Evolutionary conservation across 257 asterid genomes (phyloP).

Genomic region (Gentiana straminea): DNA sequence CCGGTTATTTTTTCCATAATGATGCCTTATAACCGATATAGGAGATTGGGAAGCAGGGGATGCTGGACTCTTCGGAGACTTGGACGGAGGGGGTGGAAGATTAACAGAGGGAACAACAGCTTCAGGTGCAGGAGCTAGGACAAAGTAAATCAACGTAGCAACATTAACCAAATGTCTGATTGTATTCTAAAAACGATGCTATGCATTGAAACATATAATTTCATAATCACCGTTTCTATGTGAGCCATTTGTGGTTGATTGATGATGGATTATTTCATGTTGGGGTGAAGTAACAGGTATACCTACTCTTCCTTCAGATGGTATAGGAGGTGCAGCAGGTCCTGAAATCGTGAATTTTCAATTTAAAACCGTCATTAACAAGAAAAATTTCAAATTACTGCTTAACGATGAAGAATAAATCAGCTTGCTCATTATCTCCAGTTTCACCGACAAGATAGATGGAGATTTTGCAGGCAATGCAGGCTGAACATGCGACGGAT

Average conservation of each 20-base stretch:
- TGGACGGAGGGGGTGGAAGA: conserved; percentile 43
- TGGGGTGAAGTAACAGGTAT: conserved; percentile 44
- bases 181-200: conserved; percentile 5
- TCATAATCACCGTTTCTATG: conserved; percentile 48
- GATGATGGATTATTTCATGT: conserved; percentile 17
- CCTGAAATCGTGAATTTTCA: conserved; percentile 27
- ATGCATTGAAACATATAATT: not conserved
- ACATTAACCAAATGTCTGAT: not conserved
- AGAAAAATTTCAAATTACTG: not conserved
- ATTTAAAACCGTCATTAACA: conserved; percentile 1
- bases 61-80: conserved; percentile 21
- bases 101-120: conserved; percentile 22
- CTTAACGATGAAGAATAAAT: not conserved
- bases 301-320: conserved; percentile 24
- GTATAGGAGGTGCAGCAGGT: conserved; percentile 29
- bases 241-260: conserved; percentile 27
- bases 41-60: conserved; percentile 27
- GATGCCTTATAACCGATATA: conserved; percentile 17
- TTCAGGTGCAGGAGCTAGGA: conserved; percentile 42
- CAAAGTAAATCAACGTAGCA: conserved; percentile 12
- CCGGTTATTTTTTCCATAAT: conserved; percentile 24
- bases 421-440: conserved; percentile 6
- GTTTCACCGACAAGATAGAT: conserved; percentile 54
- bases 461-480: conserved; percentile 33
- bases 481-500: conserved; percentile 26